Evolutionary conservation across 2,329 filamentous ascomycete species (phyloP), one percentile per base, ranked within the genome.

Genomic region (Verruconis gallopava): DNA sequence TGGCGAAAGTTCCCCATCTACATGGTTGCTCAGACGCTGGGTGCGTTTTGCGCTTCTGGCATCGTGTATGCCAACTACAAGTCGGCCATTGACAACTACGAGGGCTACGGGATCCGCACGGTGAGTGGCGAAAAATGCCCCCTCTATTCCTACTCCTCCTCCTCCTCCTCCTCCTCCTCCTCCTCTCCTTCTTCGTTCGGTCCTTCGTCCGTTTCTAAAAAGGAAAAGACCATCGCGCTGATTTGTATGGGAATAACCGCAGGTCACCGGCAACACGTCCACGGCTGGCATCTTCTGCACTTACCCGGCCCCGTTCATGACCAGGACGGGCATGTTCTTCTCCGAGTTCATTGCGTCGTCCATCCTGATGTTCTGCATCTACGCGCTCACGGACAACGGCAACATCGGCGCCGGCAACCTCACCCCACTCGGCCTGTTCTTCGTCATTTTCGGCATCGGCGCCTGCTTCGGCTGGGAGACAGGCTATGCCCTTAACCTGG

Each of bases 391-490:
- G 39, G 73, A 76, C 44, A 65, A 67, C 46, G 56, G 51, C 12
- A 62, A 64, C 40, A 57, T 57, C 4, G 64, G 62, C 42, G 44
- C 58, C 50, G 55, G 55, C 40, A 70, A 71, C 50, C 63, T 49
- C 17, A 43, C 38, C 44, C 77, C 77, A 0, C 58, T 82, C 3
- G 68, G 61, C 2, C 57, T 81, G 21, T 77, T 81, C 59, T 83
- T 84, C 59, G 63, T 84, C 37, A 76, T 85, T 47, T 84, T 84
- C 53, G 80, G 79, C 5, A 75, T 85, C 17, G 79, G 79, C 14
- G 75, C 77, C 21, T 80, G 77, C 53, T 84, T 82, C 51, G 81
- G 81, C 4, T 84, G 77, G 77, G 73, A 85, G 56, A 85, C 80
- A 1, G 79, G 81, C 28, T 85, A 81, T 58, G 80, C 79, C 13